Evolutionary conservation across 306 rosid species (phyloP), one percentile per base, ranked within the genome.

Genomic region (Vigna reflexopilosa): DNA sequence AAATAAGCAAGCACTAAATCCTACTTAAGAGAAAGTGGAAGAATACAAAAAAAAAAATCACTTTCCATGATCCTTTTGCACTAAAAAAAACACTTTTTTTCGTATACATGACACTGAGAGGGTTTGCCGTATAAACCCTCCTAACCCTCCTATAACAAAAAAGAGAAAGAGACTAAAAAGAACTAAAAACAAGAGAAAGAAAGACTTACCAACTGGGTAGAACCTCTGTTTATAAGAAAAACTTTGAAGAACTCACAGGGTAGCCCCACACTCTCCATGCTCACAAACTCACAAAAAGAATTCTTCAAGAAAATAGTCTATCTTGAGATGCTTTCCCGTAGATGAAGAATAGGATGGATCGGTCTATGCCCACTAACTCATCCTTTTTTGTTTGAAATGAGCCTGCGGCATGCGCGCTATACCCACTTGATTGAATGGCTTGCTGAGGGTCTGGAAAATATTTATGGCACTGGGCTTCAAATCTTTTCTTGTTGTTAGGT

Each of bases 191-290:
- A 40, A 3, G 26, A 40, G 26, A 19, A 1, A 56, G 6, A 24
- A 22, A n/a, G 0, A 32, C 9, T 3, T 75, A 75, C 79, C 71
- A 75, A 48, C 10, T 61, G 61, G n/a, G 36, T 9, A 75, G 79
- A 75, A 75, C 50, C 24, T 10, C 9, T 61, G 0, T 17, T 0
- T 36, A 2, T 70, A 16, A 75, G 3, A 50, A 45, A 75, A 47
- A 75, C 79, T 62, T 75, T 61, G 36, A 75, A 75, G 70, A 75
- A 75, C 47, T 75, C 70, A 3, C 2, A 36, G 7, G 6, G 6
- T 20, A n/a, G 47, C 30, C 5, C 0, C 44, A 57, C 11, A 8
- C 7, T 57, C 19, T 45, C 55, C 78, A 74, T 30, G 5, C 34
- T 30, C 32, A 30, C 32, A n/a, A n/a, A n/a, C n/a, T n/a, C n/a